These are phyloP conservation scores for Colletotrichum sp. DNA, from an alignment of 2,329 filamentous ascomycete genomes.

Conservation along the genomic window DNA sequence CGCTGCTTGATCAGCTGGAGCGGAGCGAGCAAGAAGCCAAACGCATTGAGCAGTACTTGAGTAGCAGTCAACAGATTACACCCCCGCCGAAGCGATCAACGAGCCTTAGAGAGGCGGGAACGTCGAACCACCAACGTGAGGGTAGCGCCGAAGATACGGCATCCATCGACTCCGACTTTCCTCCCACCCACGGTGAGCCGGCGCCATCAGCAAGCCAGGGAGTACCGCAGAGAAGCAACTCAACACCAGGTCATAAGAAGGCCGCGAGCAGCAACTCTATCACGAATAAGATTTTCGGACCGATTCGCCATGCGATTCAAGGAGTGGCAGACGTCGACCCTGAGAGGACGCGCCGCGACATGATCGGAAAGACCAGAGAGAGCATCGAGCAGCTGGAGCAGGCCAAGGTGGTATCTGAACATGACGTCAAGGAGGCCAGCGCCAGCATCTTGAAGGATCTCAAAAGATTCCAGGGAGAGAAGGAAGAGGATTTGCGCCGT, in stretches of 20 bases:
- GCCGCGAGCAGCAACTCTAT: slow-evolving; percentile 87
- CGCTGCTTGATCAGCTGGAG: slow-evolving; percentile 86
- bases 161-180: slow-evolving; percentile 95
- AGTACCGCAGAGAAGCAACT: slow-evolving; percentile 57
- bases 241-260: slow-evolving; percentile 71
- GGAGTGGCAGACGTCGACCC: slow-evolving; percentile 97
- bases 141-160: slow-evolving; percentile 75
- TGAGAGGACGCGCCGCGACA: slow-evolving; percentile 87
- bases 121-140: slow-evolving; percentile 55
- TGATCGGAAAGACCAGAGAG: slow-evolving; percentile 95
- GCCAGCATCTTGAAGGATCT: slow-evolving; percentile 87
- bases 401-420: slow-evolving; percentile 84
- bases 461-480: slow-evolving; percentile 91
- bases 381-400: slow-evolving; percentile 86
- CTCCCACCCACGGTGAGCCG: slow-evolving; percentile 83
- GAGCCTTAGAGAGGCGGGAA: slow-evolving; percentile 55
- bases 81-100: slow-evolving; percentile 71
- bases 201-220: slow-evolving; percentile 78
- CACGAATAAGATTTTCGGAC: slow-evolving; percentile 91
- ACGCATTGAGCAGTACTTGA: slow-evolving; percentile 92
- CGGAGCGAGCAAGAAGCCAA: slow-evolving; percentile 91
- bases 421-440: slow-evolving; percentile 93
- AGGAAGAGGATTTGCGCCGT: slow-evolving; percentile 89
- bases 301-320: slow-evolving; percentile 93
- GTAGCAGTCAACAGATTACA: slow-evolving; percentile 68